Base-by-base conservation (phyloP, 2,329 filamentous ascomycete genomes). In the Fusarium sp. region DNA sequence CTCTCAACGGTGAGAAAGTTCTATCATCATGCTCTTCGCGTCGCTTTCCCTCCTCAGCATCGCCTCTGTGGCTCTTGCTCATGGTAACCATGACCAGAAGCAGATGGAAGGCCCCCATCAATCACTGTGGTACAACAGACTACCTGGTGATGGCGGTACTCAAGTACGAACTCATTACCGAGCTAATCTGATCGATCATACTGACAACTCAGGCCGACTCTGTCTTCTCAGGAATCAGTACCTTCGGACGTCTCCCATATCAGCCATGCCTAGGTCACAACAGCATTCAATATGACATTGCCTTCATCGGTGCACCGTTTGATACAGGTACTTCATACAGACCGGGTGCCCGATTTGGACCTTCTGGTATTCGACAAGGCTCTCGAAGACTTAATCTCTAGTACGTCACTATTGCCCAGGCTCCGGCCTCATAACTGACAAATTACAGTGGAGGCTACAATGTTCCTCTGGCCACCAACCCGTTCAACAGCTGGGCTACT, bases 241-340 rank as follows among this genome's bases (percentile, higher is more conserved):
- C 93, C 10, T 96, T 96, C 77, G 93, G 92, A 13, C 89, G 92
- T 52, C 82, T 96, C 43, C 89, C 90, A 8, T 96, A 97, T 80
- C 88, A 86, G 61, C 91, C 92, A 5, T 97, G 93, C 77, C 84
- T 97, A 6, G 84, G 87, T n/a, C 90, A 86, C 66, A 85, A 88
- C 42, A 85, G 89, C 26, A 89, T 91, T 70, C 88, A 90, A 74
- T 97, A 91, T 74, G 93, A 97, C 70, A 94, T 97, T 79, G 93
- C 93, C 2, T 96, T 97, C 79, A 88, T 96, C 52, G 93, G 91
- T 44, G 92, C 92, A 42, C 93, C 93, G 0, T 96, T 96, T 72
- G 93, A 97, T 77, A 95, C 93, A 1, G 92, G 92, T 54, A 96
- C 92, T 26, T 94, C 92, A 0, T 97, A 97, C 80, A 84, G 93